Conservation (phyloP, 306 rosid genomes). For the Cucumis melo region DNA sequence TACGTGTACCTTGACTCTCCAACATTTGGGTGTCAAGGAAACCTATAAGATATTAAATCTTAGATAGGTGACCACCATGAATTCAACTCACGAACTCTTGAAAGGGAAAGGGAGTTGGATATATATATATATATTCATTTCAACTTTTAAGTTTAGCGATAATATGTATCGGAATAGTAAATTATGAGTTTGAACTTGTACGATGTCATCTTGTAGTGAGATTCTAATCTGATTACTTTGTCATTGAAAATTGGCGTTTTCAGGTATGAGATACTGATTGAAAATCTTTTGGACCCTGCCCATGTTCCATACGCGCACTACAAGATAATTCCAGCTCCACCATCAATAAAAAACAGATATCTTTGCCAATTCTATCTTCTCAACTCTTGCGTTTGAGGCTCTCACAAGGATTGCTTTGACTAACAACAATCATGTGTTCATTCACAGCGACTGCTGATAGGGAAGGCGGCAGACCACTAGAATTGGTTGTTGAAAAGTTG, state of each 20-base stretch:
- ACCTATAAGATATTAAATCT: no score
- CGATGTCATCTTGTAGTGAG: neutral
- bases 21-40: no score
- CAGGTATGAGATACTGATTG: conserved; percentile 84
- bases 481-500: conserved; percentile 31
- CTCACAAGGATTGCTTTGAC: neutral
- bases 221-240: neutral
- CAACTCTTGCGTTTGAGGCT: conserved; percentile 6
- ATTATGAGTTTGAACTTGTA: neutral
- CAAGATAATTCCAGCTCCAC: conserved; percentile 37
- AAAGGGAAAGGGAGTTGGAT: neutral
- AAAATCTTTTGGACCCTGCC: conserved; percentile 92
- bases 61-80: no score
- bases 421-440: neutral
- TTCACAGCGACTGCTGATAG: conserved; percentile 62
- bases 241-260: conserved; percentile 8
- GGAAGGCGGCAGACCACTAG: conserved; percentile 90
- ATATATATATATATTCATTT: neutral
- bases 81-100: no score
- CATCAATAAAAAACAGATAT: conserved; percentile 34
- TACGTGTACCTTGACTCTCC: no score
- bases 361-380: conserved; percentile 2
- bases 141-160: neutral
- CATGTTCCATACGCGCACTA: conserved; percentile 81
- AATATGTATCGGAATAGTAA: neutral